Evolutionary conservation across 306 rosid species (phyloP).

Genomic region (Lagenaria siceraria): DNA sequence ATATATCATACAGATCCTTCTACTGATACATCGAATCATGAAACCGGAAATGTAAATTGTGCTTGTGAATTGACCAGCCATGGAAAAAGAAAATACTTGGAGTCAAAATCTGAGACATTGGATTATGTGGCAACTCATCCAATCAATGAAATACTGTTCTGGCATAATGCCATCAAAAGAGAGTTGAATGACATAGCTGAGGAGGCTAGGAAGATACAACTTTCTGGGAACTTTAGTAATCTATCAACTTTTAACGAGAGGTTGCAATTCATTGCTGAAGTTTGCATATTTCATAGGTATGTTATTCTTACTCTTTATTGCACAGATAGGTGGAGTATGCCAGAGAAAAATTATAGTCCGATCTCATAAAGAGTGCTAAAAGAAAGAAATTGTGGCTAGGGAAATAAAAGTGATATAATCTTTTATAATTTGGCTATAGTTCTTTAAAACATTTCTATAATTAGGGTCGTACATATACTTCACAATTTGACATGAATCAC

Average conservation of each 20-base stretch:
- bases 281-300: conserved; percentile 97
- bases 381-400: background rate
- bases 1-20: conserved; percentile 20
- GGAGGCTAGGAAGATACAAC: conserved; percentile 36
- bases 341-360: background rate
- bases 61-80: conserved; percentile 41
- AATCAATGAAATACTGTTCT: conserved; percentile 81
- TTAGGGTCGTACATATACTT: background rate
- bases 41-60: conserved; percentile 34
- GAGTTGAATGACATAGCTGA: conserved; percentile 78
- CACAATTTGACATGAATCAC: background rate
- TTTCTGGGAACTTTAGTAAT: conserved; percentile 67
- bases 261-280: conserved; percentile 93
- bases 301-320: background rate
- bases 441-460: background rate
- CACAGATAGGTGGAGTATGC: background rate
- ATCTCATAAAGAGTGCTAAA: background rate
- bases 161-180: conserved; percentile 92
- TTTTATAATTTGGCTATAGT: background rate
- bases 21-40: conserved; percentile 31
- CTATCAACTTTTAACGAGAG: conserved; percentile 79
- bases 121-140: conserved; percentile 55
- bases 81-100: conserved; percentile 75
- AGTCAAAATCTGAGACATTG: conserved; percentile 38
- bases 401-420: background rate